phyloP scores from a whole-genome alignment of 345 rosid genomes.

The Sonneratia caseolaris region DNA sequence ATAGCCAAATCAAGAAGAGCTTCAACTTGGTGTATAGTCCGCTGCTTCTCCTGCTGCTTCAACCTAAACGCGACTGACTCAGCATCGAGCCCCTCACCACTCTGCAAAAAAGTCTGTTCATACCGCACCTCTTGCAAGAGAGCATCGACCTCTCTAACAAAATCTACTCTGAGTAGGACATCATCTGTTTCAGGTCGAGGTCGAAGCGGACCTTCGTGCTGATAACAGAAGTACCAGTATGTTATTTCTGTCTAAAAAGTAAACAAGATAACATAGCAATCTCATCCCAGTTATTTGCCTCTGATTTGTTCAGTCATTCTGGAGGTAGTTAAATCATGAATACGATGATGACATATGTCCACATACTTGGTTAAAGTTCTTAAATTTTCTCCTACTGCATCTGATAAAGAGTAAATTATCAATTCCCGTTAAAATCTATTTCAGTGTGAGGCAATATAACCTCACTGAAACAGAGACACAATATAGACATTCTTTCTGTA shows the following conservation, averaged over 20 bases:
- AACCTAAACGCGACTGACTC: slow-evolving; percentile 66
- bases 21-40: slow-evolving; percentile 63
- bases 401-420: background rate
- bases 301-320: background rate
- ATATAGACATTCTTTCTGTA: background rate
- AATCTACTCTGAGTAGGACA: slow-evolving; percentile 68
- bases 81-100: slow-evolving; percentile 46
- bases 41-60: slow-evolving; percentile 86
- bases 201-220: slow-evolving; percentile 68
- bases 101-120: slow-evolving; percentile 37
- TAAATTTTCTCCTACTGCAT: background rate
- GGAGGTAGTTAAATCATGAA: background rate
- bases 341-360: background rate
- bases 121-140: slow-evolving; percentile 66
- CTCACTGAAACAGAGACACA: background rate
- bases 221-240: slow-evolving; percentile 7
- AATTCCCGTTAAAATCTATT: no score
- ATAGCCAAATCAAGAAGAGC: slow-evolving; percentile 67
- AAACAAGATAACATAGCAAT: background rate
- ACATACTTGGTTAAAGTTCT: background rate
- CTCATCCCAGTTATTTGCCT: background rate
- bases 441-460: no score
- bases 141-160: slow-evolving; percentile 75
- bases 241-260: background rate
- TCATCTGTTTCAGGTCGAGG: slow-evolving; percentile 51